Evolutionary conservation across 2,329 filamentous ascomycete genomes (phyloP), one percentile per base, ranked within the genome.

Genomic region (Zasmidium cellare): DNA sequence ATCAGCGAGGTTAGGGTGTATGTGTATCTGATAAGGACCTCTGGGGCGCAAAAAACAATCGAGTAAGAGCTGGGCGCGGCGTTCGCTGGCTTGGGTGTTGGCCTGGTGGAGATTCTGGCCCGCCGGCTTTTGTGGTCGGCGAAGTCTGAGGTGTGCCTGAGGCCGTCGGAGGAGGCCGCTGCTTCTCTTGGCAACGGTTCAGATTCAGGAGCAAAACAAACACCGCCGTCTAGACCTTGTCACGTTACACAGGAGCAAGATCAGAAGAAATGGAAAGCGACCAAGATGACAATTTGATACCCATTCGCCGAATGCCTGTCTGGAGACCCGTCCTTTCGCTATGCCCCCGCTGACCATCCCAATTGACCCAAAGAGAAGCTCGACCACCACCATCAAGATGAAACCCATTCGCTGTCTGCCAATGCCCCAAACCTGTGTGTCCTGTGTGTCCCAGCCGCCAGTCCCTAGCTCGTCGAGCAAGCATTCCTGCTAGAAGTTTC

Each of bases 351-450:
- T 18, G 20, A 41, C 35, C 23, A 2, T 28, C 50, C 31, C 31
- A 5, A 19, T 14, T 49, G 24, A 49, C 12, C 47, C 47, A 46
- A 18, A 31, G 23, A 20, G 19, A 44, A 49, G 20, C 38, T 12
- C 28, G 7, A 47, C 12, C 52, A 50, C n/a, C 35, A 18, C 23
- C 54, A 53, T 38, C 31, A 44, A 57, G 31, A 38, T 53, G 55
- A 53, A 51, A 52, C 48, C 49, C 35, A n/a, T n/a, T n/a, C n/a
- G 19, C 9, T 49, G 20, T 28, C 46, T 22, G 11, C 38, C 53
- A 46, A 49, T 23, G 53, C 46, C 20, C 31, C n/a, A n/a, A 47
- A 22, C 38, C 53, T 48, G 19, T 49, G 46, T 54, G 2, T 47
- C 47, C 23, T 50, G 28, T 50, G 3, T 28, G 19, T 31, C 53